These are phyloP conservation scores for Ophiorrhiza pumila DNA, from an alignment of 257 asterid genomes.

Conservation along the genomic window DNA sequence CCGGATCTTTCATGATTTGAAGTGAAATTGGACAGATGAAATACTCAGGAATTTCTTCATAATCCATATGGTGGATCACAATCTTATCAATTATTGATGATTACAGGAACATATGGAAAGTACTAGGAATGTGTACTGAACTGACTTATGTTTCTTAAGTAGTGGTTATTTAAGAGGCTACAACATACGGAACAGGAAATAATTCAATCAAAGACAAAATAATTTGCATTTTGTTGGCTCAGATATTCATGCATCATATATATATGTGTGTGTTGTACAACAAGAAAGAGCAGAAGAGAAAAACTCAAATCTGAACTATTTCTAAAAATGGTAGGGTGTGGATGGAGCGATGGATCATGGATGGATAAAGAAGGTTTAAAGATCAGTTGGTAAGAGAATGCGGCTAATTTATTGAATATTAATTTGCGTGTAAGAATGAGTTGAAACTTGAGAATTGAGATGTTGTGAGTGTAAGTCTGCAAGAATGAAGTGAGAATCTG, in stretches of 20 bases:
- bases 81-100: too few species aligned
- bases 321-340: background rate
- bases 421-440: conserved; percentile 16
- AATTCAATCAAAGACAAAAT: background rate
- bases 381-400: conserved; percentile 21
- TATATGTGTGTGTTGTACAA: background rate
- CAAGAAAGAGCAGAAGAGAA: background rate
- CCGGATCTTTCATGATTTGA: conserved; percentile 67
- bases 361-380: background rate
- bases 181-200: background rate
- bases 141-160: background rate
- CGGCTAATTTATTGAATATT: conserved; percentile 20
- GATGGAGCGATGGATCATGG: conserved; percentile 7
- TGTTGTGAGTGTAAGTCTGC: background rate
- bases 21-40: conserved; percentile 67
- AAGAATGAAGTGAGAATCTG: background rate
- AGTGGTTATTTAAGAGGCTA: background rate
- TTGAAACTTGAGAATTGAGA: background rate
- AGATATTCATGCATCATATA: background rate
- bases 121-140: too few species aligned
- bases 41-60: conserved; percentile 47
- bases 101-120: background rate
- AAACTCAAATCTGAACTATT: too few species aligned
- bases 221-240: background rate
- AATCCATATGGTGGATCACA: conserved; percentile 33